Evolutionary conservation across 768 basidiomycete species (phyloP).

Genomic region (Gyrodon lividus): DNA sequence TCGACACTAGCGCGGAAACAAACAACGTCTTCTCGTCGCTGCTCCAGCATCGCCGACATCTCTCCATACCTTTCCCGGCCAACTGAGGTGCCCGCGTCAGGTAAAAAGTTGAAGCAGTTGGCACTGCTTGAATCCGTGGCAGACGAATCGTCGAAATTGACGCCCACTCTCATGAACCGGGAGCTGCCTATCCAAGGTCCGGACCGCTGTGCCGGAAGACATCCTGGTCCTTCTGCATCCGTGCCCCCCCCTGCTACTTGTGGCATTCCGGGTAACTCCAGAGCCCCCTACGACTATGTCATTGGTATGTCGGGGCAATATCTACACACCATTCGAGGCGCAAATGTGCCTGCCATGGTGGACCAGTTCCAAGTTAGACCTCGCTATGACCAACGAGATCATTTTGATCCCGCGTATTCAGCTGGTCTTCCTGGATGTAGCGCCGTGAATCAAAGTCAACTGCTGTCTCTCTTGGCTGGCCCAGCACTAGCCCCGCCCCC

Average conservation of each 20-base stretch:
- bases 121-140: constrained; percentile 72
- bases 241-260: constrained; percentile 27
- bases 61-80: constrained; percentile 66
- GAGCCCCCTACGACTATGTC: constrained; percentile 37
- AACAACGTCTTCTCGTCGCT: constrained; percentile 29
- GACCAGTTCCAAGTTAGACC: constrained; percentile 47
- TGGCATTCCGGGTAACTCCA: constrained; percentile 18
- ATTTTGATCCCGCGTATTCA: constrained; percentile 22
- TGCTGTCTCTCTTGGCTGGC: constrained; percentile 10
- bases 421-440: constrained; percentile 10
- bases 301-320: constrained; percentile 6
- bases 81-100: constrained; percentile 52
- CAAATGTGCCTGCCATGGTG: constrained; percentile 6
- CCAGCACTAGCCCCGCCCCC: constrained; percentile 2
- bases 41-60: constrained; percentile 59
- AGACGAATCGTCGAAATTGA: constrained; percentile 68
- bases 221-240: constrained; percentile 25
- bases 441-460: constrained; percentile 17
- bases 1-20: constrained; percentile 21
- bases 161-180: constrained; percentile 36
- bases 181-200: constrained; percentile 19
- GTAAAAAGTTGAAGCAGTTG: constrained; percentile 65
- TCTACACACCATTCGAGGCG: constrained; percentile 8
- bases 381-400: constrained; percentile 45
- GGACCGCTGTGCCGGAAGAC: constrained; percentile 3